Evolutionary conservation across 768 basidiomycete species (phyloP).

Genomic region (Psilocybe cyanescens): DNA sequence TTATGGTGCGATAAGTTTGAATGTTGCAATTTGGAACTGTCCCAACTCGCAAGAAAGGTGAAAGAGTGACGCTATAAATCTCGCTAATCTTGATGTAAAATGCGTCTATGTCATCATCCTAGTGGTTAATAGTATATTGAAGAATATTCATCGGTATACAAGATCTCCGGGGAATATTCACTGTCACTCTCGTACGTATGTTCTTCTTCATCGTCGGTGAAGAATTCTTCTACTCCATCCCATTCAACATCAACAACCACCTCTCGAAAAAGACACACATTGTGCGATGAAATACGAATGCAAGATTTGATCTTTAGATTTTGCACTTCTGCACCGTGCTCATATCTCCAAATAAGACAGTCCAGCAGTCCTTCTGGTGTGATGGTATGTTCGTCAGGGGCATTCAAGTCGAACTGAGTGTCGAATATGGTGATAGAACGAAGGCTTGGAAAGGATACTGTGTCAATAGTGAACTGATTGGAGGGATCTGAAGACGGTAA

Average conservation of each 20-base stretch:
- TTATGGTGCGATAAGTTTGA: too few relatives aligned
- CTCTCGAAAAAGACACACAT: conserved; percentile 28
- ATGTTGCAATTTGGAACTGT: too few relatives aligned
- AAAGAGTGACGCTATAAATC: too few relatives aligned
- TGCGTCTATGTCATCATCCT: too few relatives aligned
- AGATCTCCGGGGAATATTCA: too few relatives aligned
- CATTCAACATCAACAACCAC: conserved; percentile 36
- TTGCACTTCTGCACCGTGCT: conserved; percentile 32
- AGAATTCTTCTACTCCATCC: conserved; percentile 33
- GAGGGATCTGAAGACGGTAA: background rate
- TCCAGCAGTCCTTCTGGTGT: conserved; percentile 13
- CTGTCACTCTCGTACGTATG: too few relatives aligned
- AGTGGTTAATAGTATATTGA: too few relatives aligned
- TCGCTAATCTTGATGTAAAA: too few relatives aligned
- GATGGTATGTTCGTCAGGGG: background rate
- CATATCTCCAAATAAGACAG: conserved; percentile 34
- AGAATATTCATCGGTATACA: too few relatives aligned
- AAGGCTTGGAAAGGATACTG: background rate
- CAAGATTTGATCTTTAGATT: conserved; percentile 33
- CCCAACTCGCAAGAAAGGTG: too few relatives aligned
- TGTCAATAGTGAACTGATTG: background rate
- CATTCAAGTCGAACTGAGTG: background rate
- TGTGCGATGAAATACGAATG: conserved; percentile 18
- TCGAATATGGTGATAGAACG: background rate
- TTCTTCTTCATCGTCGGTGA: conserved; percentile 17